Percentiles rank a stretch among this genome's conserved stretches.
phyloP scores from a whole-genome alignment of 1,284 basidiomycete species.

The Leccinum solheimii region DNA sequence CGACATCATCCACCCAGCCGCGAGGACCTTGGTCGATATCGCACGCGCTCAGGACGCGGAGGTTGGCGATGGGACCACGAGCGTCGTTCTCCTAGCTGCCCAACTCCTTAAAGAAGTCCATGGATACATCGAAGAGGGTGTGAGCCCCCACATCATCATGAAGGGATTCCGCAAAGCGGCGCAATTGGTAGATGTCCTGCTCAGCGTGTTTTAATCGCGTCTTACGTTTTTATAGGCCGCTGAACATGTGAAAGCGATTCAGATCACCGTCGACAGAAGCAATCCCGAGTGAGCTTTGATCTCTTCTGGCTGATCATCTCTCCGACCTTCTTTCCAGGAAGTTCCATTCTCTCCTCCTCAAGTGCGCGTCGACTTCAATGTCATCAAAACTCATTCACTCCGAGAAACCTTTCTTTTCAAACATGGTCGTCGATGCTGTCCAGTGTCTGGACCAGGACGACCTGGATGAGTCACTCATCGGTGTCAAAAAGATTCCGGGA shows the following conservation, averaged over 20 bases:
- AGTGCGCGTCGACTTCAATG: conserved; percentile 99
- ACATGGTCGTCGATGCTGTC: conserved; percentile 99
- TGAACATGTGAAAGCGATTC: conserved; percentile 86
- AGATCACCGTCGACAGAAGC: conserved; percentile 88
- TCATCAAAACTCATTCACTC: conserved; percentile 99
- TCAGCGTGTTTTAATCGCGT: conserved; percentile 2
- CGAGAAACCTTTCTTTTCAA: conserved; percentile 98
- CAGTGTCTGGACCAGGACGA: conserved; percentile 90
- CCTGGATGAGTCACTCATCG: conserved; percentile 95
- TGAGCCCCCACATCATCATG: conserved; percentile 97
- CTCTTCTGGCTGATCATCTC: conserved; percentile 4
- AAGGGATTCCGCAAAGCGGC: conserved; percentile 92
- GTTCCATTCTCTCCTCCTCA: conserved; percentile 92
- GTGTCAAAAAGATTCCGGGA: conserved; percentile 98
- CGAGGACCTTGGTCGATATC: conserved; percentile 95
- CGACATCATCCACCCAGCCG: conserved; percentile 97
- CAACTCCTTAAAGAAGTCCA: conserved; percentile 94
- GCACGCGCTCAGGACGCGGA: conserved; percentile 98
- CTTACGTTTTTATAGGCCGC: conserved; percentile 60
- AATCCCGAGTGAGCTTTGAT: conserved; percentile 74
- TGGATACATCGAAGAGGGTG: conserved; percentile 94
- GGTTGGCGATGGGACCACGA: conserved; percentile 98
- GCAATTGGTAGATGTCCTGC: conserved; percentile 65
- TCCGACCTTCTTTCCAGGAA: conserved; percentile 50
- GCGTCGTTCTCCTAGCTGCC: conserved; percentile 90